Base-by-base conservation (phyloP, 305 asterid genomes). In the Withania somnifera region DNA sequence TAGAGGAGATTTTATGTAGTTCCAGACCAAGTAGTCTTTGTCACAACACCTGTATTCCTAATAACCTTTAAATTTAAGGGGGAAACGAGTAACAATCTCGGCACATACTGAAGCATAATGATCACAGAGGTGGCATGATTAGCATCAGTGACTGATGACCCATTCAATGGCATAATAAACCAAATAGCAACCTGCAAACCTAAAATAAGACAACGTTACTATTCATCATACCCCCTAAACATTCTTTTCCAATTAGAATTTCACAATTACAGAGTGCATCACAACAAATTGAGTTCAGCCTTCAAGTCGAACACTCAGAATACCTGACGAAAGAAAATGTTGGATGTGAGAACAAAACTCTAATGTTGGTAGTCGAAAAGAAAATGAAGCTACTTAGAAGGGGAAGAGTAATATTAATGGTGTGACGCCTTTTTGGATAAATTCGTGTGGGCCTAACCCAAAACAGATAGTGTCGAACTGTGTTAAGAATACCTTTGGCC, bases 21-120 rank as follows among this genome's bases (percentile, higher is more conserved):
- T 40, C 99, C 99, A 10, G 97, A 89, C 98, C 97, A 92, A 53
- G 98, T 97, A 13, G 97, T 92, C 86, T 88, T 91, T 2, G 97
- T 97, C 4, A 94, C 94, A 17, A 88, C 95, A 11, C 99, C 99
- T 0, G 97, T 92, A 87, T 93, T 91, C 73, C 92, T 91, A 17
- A 91, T 86, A 57, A 95, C 94, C 22, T 91, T 85, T 60, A 85
- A 78, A 71, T 92, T 92, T 73, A 95, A 83, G 30, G 98, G 97
- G 86, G 94, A 92, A 47, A 95, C 86, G 17, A 95, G 91, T 9
- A 91, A 87, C 64, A 94, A 86, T 22, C 97, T 85, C 0, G 99
- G 99, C 60, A 95, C 83, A 84, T 92, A 95, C 84, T 95, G 99
- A 79, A 95, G 89, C 84, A 95, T 89, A 77, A 95, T 94, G 36